phyloP scores from a whole-genome alignment of 768 basidiomycete species.

The Tricholoma bakamatsutake region DNA sequence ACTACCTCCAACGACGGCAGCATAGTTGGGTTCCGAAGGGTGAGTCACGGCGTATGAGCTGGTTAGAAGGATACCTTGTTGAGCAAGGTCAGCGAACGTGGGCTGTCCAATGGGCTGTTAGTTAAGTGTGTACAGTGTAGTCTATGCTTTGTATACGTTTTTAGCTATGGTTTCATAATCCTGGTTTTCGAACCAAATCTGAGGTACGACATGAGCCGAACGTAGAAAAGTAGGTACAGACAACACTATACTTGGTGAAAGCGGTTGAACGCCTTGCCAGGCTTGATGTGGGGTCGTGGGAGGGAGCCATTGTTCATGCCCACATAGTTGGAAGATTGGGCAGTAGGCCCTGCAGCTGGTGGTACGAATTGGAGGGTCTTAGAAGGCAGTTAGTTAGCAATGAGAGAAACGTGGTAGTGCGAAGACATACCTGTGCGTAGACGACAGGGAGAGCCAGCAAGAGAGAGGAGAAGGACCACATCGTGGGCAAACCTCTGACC shows the following conservation, averaged over 20 bases:
- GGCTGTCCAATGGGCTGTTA: slow-evolving; percentile 7
- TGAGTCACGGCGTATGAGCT: slow-evolving; percentile 48
- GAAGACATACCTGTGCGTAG: too few relatives aligned
- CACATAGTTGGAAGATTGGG: not conserved
- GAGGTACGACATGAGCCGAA: not conserved
- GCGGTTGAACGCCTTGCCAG: slow-evolving; percentile 25
- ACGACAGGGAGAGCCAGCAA: too few relatives aligned
- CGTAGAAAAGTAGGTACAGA: too few relatives aligned
- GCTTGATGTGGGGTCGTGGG: not conserved
- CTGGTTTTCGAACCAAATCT: slow-evolving; percentile 61
- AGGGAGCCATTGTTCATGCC: not conserved
- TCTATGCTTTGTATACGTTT: slow-evolving; percentile 6
- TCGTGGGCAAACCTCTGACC: too few relatives aligned
- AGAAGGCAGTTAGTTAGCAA: not conserved
- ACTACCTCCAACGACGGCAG: slow-evolving; percentile 20
- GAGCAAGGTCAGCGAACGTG: slow-evolving; percentile 32
- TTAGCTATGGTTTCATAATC: slow-evolving; percentile 34
- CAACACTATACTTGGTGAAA: slow-evolving; percentile 11
- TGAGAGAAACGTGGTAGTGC: too few relatives aligned
- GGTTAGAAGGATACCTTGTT: slow-evolving; percentile 43
- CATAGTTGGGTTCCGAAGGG: slow-evolving; percentile 59
- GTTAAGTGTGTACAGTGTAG: slow-evolving; percentile 5
- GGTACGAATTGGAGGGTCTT: not conserved
- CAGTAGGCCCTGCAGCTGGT: not conserved
- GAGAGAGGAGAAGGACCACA: too few relatives aligned